phyloP scores from a whole-genome alignment of 2,329 filamentous ascomycete genomes.

The Cadophora gregata region DNA sequence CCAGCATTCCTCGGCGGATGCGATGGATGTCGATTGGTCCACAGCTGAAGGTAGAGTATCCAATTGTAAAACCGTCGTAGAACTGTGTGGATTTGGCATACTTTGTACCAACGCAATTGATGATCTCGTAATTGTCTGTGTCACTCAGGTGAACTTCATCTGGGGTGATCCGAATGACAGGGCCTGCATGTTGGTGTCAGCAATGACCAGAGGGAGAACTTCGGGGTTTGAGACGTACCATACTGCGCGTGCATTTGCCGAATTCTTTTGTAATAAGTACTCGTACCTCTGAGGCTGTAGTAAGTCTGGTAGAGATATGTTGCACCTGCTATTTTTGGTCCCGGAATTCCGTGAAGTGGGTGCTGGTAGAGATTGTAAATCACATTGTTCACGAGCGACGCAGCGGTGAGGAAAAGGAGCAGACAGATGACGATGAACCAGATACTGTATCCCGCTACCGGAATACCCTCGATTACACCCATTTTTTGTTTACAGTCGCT shows the following conservation, averaged over 20 bases:
- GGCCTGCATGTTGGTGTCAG: constrained; percentile 30
- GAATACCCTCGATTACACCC: neutral
- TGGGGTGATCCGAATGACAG: constrained; percentile 42
- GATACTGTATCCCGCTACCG: neutral
- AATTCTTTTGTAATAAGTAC: constrained; percentile 29
- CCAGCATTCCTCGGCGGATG: constrained; percentile 30
- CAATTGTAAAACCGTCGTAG: constrained; percentile 27
- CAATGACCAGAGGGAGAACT: neutral
- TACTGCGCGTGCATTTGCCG: constrained; percentile 33
- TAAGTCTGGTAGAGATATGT: constrained; percentile 36
- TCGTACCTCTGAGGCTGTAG: constrained; percentile 25
- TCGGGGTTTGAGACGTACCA: constrained; percentile 22
- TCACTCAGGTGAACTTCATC: constrained; percentile 42
- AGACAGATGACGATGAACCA: constrained; percentile 2
- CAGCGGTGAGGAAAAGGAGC: neutral
- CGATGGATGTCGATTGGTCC: constrained; percentile 16
- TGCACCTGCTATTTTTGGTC: constrained; percentile 34
- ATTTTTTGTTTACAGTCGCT: neutral
- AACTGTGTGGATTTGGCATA: constrained; percentile 34
- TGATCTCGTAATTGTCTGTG: constrained; percentile 38
- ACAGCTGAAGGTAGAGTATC: constrained; percentile 24
- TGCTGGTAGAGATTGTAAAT: constrained; percentile 30
- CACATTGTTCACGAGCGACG: constrained; percentile 16
- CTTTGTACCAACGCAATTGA: constrained; percentile 34
- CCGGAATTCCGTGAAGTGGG: constrained; percentile 35